These are phyloP conservation scores for Endocalyx cinctus DNA, from an alignment of 2,329 filamentous ascomycete species.

Conservation along the genomic window DNA sequence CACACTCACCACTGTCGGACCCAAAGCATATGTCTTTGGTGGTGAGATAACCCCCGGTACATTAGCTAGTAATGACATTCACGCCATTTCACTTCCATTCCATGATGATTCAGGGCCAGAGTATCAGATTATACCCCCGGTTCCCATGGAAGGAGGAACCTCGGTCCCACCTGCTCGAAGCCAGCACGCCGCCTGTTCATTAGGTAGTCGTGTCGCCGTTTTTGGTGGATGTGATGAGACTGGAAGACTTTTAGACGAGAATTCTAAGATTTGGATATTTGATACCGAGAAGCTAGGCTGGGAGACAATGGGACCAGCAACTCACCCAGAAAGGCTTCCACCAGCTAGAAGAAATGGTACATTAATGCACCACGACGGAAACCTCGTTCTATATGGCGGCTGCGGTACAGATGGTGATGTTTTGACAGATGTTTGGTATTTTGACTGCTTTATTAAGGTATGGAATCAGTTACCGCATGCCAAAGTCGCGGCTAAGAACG, in stretches of 20 bases:
- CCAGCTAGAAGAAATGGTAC: conserved; percentile 26
- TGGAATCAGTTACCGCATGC: conserved; percentile 47
- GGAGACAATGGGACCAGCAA: conserved; percentile 25
- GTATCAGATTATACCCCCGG: conserved; percentile 29
- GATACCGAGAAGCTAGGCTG: conserved; percentile 31
- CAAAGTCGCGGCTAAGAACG: conserved; percentile 31
- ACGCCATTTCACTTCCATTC: conserved; percentile 46
- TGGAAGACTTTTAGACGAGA: conserved; percentile 26
- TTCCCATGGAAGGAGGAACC: conserved; percentile 21
- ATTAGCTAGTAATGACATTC: conserved; percentile 45
- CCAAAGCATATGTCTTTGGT: conserved; percentile 53
- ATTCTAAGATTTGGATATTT: conserved; percentile 32
- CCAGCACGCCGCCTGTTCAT: conserved; percentile 31
- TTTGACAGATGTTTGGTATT: conserved; percentile 44
- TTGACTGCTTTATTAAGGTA: conserved; percentile 40
- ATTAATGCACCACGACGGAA: conserved; percentile 36
- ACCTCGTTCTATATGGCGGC: conserved; percentile 48
- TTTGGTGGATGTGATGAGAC: conserved; percentile 30
- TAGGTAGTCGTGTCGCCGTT: conserved; percentile 28
- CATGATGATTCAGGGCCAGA: conserved; percentile 29
- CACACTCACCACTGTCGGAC: conserved; percentile 47
- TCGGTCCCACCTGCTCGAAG: conserved; percentile 28
- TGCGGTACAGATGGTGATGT: conserved; percentile 20
- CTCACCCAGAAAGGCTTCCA: conserved; percentile 26
- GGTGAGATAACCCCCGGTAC: conserved; percentile 35